A percentile compares a stretch with the other conserved stretches of the same genome.
Evolutionary conservation across 257 asterid species (phyloP).

Genomic region (Solanum chiquidenum): DNA sequence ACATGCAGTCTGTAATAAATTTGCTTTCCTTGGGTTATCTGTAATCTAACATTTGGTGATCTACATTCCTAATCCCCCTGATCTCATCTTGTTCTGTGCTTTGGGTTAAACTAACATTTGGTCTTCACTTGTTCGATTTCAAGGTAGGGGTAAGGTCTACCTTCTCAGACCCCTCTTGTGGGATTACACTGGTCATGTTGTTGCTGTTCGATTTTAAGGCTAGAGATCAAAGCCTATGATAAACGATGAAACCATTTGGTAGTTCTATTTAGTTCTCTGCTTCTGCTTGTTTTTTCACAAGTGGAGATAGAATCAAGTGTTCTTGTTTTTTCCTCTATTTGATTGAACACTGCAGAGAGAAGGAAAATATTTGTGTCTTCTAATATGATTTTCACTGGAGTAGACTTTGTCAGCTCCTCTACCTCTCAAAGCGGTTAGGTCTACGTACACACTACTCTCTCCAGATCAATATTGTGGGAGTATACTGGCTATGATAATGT

Average conservation of each 20-base stretch:
- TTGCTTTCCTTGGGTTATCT: not conserved
- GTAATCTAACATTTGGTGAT: not conserved
- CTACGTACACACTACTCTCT: too few species aligned
- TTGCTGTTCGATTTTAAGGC: not conserved
- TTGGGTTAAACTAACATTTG: not conserved
- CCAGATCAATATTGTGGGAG: accelerated
- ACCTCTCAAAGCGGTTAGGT: not conserved
- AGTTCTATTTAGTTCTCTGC: not conserved
- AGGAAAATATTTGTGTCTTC: not conserved
- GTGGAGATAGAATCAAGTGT: not conserved
- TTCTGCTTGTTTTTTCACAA: not conserved
- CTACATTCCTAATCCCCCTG: not conserved
- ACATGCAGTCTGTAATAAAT: not conserved
- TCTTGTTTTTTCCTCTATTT: not conserved
- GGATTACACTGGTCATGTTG: not conserved
- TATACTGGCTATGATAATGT: not conserved
- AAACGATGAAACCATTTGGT: not conserved
- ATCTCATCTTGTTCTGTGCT: not conserved
- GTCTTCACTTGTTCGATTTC: not conserved
- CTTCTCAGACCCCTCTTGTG: not conserved
- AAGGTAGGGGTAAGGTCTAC: not conserved
- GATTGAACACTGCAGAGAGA: not conserved
- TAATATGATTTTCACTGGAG: not conserved
- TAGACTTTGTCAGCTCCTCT: not conserved
- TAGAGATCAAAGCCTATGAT: not conserved